Evolutionary conservation across 805 yeast species (phyloP).

Genomic region (Kuraishia floccosa): DNA sequence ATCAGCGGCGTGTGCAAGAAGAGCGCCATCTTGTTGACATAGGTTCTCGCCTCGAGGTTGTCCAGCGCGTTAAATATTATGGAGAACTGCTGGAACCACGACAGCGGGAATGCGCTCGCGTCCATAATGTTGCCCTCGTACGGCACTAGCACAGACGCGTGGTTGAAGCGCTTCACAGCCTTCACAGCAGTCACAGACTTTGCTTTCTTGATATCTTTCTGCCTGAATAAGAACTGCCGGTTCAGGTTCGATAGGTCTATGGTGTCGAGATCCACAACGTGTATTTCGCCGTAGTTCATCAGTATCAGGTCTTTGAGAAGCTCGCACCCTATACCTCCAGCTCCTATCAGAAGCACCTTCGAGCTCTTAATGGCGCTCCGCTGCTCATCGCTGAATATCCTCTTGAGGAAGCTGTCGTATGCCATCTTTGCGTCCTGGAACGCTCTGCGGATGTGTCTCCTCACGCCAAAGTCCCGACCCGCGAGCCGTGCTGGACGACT

Average conservation of each 20-base stretch:
- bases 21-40: constrained; percentile 77
- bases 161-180: constrained; percentile 69
- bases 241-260: constrained; percentile 87
- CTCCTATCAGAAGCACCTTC: constrained; percentile 77
- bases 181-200: constrained; percentile 78
- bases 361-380: constrained; percentile 21
- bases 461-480: no score
- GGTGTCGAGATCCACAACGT: constrained; percentile 90
- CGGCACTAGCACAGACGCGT: constrained; percentile 54
- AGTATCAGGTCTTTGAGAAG: constrained; percentile 68
- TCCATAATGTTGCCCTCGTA: constrained; percentile 88
- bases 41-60: constrained; percentile 83
- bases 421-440: no score
- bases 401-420: constrained; percentile 27
- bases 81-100: constrained; percentile 71
- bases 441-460: no score
- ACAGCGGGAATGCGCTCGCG: constrained; percentile 50
- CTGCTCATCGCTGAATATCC: constrained; percentile 29
- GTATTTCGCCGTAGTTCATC: constrained; percentile 78
- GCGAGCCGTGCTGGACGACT: not conserved
- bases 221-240: constrained; percentile 85
- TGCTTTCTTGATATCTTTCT: constrained; percentile 80
- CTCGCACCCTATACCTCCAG: constrained; percentile 97
- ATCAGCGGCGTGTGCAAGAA: constrained; percentile 65
- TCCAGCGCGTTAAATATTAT: constrained; percentile 88